Evolutionary conservation across 257 asterid genomes (phyloP), one percentile per base, ranked within the genome.

Genomic region (Lavandula angustifolia): DNA sequence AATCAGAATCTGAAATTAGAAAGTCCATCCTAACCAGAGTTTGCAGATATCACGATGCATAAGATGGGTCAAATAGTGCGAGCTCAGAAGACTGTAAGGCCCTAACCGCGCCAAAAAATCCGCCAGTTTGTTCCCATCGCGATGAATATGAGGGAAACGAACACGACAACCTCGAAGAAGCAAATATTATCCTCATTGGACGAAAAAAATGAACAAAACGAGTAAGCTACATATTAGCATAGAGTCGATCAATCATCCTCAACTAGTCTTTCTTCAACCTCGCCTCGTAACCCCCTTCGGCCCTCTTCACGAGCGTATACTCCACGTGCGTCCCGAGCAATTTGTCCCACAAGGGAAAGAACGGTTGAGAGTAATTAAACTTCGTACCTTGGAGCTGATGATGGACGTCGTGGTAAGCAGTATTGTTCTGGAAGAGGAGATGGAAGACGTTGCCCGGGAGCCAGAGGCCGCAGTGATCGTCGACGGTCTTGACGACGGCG

Each of bases 381-480:
- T 91, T 91, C 29, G 81, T 74, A 59, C 97, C 97, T 62, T 82
- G 90, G 57, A 85, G 96, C 58, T 87, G 97, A 78, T 91, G 97
- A 70, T 91, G 97, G 71, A 87, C 73, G 70, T 91, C 97, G 67
- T 91, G 97, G 62, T 91, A 91, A 3, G 95, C 96, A 4, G 94
- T 78, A 61, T 87, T 87, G 63, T 87, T 91, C 47, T 86, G 86
- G 76, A 91, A 91, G 55, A 79, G 66, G 11, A 81, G 62, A 68
- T 91, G 97, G 83, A 91, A 91, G 67, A 91, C 75, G 37, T 91
- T 91, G 4, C 96, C 87, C 0, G 96, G 96, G 51, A 91, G 80
- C 91, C 92, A 86, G 10, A 91, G 92, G 69, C 97, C 97, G 73
- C 95, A 91, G 43, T 91, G 97, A 68, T 91, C 96, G 50, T 91